Conservation (phyloP, 2,329 filamentous ascomycete genomes). For the Verticillium zaregamsianum region DNA sequence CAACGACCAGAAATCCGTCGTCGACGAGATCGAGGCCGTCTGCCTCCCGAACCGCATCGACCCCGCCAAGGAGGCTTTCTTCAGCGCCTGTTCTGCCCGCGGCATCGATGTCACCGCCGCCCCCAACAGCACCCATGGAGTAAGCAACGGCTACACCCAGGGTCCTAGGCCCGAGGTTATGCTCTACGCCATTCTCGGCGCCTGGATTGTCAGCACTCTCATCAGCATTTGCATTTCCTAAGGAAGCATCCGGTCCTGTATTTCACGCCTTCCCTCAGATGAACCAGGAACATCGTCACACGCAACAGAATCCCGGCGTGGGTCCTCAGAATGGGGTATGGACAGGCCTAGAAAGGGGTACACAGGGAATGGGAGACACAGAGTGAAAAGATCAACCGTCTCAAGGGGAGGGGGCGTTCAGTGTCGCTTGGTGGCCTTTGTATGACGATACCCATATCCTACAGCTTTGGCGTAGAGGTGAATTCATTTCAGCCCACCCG, state of each 20-base stretch:
- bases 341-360: not conserved
- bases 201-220: constrained; percentile 1
- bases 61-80: constrained; percentile 10
- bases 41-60: constrained; percentile 5
- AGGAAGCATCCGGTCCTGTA: not conserved
- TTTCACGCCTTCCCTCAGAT: not conserved
- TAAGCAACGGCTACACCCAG: not conserved
- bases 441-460: not conserved
- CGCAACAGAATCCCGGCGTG: not conserved
- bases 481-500: not conserved
- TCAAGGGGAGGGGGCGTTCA: not conserved
- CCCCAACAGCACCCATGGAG: not conserved
- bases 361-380: not conserved
- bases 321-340: not conserved
- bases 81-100: constrained; percentile 7
- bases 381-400: not conserved
- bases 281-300: not conserved
- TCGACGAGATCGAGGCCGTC: constrained; percentile 9
- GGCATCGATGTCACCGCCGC: not conserved
- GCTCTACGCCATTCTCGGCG: not conserved
- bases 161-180: not conserved
- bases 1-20: constrained; percentile 8
- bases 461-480: not conserved
- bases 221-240: not conserved
- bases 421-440: not conserved